Evolutionary conservation across 2,329 filamentous ascomycete species (phyloP).

Genomic region (Exophiala lecanii-corni): DNA sequence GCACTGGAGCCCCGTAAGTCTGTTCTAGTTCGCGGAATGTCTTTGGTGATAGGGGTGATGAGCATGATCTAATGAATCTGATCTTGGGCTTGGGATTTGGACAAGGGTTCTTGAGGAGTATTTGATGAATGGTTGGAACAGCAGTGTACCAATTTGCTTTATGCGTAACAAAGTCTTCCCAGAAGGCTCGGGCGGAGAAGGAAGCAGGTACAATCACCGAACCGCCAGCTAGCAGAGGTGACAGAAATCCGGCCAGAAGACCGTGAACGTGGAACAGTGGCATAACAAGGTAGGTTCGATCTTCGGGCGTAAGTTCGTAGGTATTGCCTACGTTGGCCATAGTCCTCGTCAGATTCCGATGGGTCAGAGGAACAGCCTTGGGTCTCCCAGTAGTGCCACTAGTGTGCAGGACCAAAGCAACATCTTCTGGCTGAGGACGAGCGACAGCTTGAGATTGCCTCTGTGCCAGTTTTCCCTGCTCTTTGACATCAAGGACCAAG

Average conservation of each 20-base stretch:
- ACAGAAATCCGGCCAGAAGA: slow-evolving; percentile 76
- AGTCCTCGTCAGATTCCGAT: slow-evolving; percentile 73
- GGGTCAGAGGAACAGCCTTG: slow-evolving; percentile 68
- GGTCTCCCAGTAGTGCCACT: slow-evolving; percentile 80
- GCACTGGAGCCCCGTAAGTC: slow-evolving; percentile 70
- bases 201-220: slow-evolving; percentile 73
- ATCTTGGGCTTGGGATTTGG: slow-evolving; percentile 67
- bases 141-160: slow-evolving; percentile 88
- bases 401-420: slow-evolving; percentile 77
- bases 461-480: slow-evolving; percentile 58
- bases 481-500: slow-evolving; percentile 73
- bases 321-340: slow-evolving; percentile 80
- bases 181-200: slow-evolving; percentile 81
- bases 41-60: slow-evolving; percentile 75
- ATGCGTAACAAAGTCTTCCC: slow-evolving; percentile 68
- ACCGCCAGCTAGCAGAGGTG: slow-evolving; percentile 69
- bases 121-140: slow-evolving; percentile 89
- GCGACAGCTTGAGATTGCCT: slow-evolving; percentile 45
- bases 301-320: slow-evolving; percentile 64
- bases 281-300: slow-evolving; percentile 85
- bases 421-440: slow-evolving; percentile 66
- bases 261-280: slow-evolving; percentile 88
- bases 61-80: slow-evolving; percentile 84
- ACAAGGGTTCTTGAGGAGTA: slow-evolving; percentile 68
- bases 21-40: slow-evolving; percentile 74